Evolutionary conservation across 148 eudicot species (phyloP), one percentile per base, ranked within the genome.

Genomic region (Selenicereus undatus): DNA sequence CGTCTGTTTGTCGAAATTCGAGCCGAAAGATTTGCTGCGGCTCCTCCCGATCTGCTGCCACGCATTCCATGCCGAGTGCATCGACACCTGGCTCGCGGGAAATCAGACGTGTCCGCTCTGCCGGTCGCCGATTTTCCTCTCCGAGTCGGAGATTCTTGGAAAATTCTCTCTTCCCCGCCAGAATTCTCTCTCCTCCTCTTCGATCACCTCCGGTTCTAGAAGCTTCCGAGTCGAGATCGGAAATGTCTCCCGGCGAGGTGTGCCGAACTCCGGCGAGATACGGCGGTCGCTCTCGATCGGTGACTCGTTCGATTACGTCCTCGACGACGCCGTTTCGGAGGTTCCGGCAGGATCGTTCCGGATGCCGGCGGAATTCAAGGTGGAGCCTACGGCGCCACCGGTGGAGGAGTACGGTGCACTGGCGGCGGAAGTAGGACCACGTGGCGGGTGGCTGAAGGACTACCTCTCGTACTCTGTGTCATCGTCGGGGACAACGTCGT

Each of bases 181-280:
- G 10, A 51, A 69, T 69, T 70, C 82, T 10, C 22, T 22, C 12
- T 80, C 86, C 3, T 75, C 51, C 3, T 29, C 64, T 20, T 45
- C 76, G 12, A n/a, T 64, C 68, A 22, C 26, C 45, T 76, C 79
- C 10, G 8, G 62, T 5, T 73, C 80, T 22, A 77, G 87, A 73
- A 93, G 98, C 70, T 95, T 93, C 78, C 89, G 97, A 0, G 84
- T 95, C 12, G 97, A 93, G 79, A 88, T 93, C 74, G 97, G 97
- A 8, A 95, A 86, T 64, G 83, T 95, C 30, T 91, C 94, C 58
- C 90, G 85, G 29, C 90, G 89, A 17, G 68, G 66, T 24, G 79
- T 76, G 32, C 74, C 73, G 9, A 83, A 79, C 69, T 83, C 87
- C 62, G 86, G 82, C 17, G 89, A 85, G 43, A 82, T 74, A 16